Base-by-base conservation (phyloP, 805 yeast species). In the Yarrowia yakushimensis region DNA sequence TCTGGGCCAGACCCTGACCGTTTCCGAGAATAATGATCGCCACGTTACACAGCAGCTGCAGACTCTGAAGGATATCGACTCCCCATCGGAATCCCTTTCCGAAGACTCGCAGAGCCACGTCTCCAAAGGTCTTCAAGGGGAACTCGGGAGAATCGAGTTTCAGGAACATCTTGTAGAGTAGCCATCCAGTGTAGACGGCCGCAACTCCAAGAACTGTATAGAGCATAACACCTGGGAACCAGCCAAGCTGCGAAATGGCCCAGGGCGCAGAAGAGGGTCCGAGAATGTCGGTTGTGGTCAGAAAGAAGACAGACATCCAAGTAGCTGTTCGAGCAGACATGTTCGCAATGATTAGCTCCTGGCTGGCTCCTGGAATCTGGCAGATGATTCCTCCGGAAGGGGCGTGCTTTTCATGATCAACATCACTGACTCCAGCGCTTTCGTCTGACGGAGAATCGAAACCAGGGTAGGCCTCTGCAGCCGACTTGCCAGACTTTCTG, bases 251-350 rank as follows among this genome's bases (percentile, higher is more conserved):
- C 4, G 76, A 66, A 60, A 78, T 70, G 12, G 80, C 78, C 65
- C 74, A 77, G 1, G 80, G 81, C 27, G 80, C 79, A 60, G 72
- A 70, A 13, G 74, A 69, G 18, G 81, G 81, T 17, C 81, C 81
- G 42, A 78, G 69, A 48, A 78, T 77, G 69, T 78, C 81, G 6
- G 80, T 77, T 25, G 81, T 77, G 64, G 78, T 78, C 57, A 78
- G 67, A 64, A 72, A 76, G 68, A 77, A 77, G 17, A 77, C 78
- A 1, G 67, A 36, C 25, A 67, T 54, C 68, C 69, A 67, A 13
- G 68, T 55, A 3, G 69, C 70, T 17, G 63, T 65, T 64, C 69
- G 65, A 28, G 65, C 33, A 27, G 66, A 60, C 46, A 67, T 60
- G 60, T 65, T 63, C 17, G 70, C 69, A 13, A 52, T 36, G 4